Percentiles rank a stretch among this genome's conserved stretches.
Conservation (phyloP, 2,329 filamentous ascomycete genomes). For the Lachnellula cervina region DNA sequence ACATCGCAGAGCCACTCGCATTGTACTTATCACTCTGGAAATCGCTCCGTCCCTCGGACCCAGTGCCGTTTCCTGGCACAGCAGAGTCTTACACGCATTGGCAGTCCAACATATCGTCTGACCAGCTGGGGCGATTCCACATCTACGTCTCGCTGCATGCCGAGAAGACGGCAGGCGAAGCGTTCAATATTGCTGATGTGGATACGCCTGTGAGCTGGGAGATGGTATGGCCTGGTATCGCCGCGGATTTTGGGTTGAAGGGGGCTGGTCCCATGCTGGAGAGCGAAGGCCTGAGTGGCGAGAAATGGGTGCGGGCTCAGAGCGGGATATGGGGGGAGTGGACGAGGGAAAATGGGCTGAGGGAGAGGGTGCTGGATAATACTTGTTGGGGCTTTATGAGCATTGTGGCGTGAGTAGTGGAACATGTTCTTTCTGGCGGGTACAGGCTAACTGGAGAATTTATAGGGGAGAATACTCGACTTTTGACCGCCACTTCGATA, state of each 20-base stretch:
- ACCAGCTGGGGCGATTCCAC: constrained; percentile 15
- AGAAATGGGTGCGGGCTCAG: neutral
- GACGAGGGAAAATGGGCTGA: constrained; percentile 4
- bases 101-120: constrained; percentile 34
- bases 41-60: constrained; percentile 31
- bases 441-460: neutral
- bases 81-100: constrained; percentile 13
- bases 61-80: neutral
- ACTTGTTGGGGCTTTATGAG: constrained; percentile 5
- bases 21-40: constrained; percentile 35
- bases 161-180: constrained; percentile 16
- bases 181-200: constrained; percentile 29
- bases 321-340: constrained; percentile 1
- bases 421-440: neutral
- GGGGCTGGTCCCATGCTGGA: constrained; percentile 8
- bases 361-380: neutral
- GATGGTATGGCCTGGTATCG: constrained; percentile 20
- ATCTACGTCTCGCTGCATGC: constrained; percentile 24
- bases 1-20: constrained; percentile 36
- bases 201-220: constrained; percentile 15
- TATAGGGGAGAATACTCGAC: neutral
- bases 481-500: neutral
- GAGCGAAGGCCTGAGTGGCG: neutral
- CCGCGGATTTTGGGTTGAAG: constrained; percentile 22
- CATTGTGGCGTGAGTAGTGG: constrained; percentile 1